Conservation (phyloP, 371 early-diverging fungal species). For the Haplosporangium sp. region DNA sequence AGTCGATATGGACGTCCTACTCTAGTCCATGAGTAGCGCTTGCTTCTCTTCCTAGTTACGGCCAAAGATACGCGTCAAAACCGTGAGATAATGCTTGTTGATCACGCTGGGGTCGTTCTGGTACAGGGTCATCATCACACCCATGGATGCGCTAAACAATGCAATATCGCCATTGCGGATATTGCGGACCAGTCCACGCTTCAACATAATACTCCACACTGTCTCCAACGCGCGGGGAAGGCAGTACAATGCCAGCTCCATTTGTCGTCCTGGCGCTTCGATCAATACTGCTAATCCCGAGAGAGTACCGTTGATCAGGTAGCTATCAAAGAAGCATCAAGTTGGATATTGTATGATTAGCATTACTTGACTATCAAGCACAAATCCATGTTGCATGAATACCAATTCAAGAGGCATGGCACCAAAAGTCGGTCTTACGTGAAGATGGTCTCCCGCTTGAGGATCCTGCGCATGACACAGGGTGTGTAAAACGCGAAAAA, state of each 20-base stretch:
- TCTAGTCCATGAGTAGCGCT: too few relatives aligned
- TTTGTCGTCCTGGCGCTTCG: constrained; percentile 81
- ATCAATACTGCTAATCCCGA: constrained; percentile 77
- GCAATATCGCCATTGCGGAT: constrained; percentile 67
- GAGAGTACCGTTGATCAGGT: constrained; percentile 72
- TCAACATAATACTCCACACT: constrained; percentile 66
- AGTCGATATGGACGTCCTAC: too few relatives aligned
- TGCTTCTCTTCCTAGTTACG: too few relatives aligned
- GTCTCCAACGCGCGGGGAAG: constrained; percentile 84
- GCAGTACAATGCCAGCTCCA: constrained; percentile 86
- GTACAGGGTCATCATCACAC: constrained; percentile 84
- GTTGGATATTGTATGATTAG: too few relatives aligned
- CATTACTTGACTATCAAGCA: background rate
- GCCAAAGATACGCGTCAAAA: constrained; percentile 89
- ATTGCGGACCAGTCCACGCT: constrained; percentile 50
- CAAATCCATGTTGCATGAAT: background rate
- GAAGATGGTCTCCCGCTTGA: constrained; percentile 65
- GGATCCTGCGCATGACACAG: constrained; percentile 71
- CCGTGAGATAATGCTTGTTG: constrained; percentile 76
- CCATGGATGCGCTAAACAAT: constrained; percentile 81
- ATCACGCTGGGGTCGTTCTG: constrained; percentile 82
- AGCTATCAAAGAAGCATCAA: constrained; percentile 37
- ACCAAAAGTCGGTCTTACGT: too few relatives aligned
- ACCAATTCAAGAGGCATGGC: too few relatives aligned
- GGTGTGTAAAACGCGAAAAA: constrained; percentile 70